Conservation (phyloP, 805 yeast genomes). For the Henningerozyma blattae region DNA sequence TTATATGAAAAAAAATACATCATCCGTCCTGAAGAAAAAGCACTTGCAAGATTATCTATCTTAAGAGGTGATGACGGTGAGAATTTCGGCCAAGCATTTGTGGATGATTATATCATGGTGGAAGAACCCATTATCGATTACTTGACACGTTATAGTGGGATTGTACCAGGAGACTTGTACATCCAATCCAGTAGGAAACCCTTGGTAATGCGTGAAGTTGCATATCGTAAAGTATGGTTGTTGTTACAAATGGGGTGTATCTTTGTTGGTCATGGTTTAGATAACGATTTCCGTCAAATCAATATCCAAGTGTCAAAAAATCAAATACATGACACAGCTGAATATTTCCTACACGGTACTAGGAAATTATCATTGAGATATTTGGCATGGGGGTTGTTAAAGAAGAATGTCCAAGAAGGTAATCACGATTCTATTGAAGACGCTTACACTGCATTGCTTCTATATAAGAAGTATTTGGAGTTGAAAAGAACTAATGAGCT, state of each 20-base stretch:
- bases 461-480: constrained; percentile 63
- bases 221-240: constrained; percentile 85
- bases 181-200: constrained; percentile 51
- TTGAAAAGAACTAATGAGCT: constrained; percentile 46
- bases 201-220: constrained; percentile 68
- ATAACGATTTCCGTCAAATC: constrained; percentile 85
- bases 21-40: constrained; percentile 60
- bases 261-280: constrained; percentile 90
- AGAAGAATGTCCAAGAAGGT: constrained; percentile 72
- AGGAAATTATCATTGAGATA: constrained; percentile 77
- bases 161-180: constrained; percentile 81
- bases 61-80: constrained; percentile 60
- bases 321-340: constrained; percentile 85
- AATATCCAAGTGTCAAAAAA: constrained; percentile 75
- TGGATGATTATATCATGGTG: constrained; percentile 84
- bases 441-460: constrained; percentile 71
- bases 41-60: constrained; percentile 84
- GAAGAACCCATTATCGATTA: constrained; percentile 67
- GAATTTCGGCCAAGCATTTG: constrained; percentile 62
- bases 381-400: constrained; percentile 67
- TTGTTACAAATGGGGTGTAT: constrained; percentile 78
- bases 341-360: constrained; percentile 65
- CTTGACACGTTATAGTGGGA: constrained; percentile 86
- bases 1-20: constrained; percentile 59
- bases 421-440: constrained; percentile 98